A percentile compares a stretch with the other conserved stretches of the same genome.
phyloP scores from a whole-genome alignment of 192 early-diverging fungal genomes.

The Linnemannia exigua region DNA sequence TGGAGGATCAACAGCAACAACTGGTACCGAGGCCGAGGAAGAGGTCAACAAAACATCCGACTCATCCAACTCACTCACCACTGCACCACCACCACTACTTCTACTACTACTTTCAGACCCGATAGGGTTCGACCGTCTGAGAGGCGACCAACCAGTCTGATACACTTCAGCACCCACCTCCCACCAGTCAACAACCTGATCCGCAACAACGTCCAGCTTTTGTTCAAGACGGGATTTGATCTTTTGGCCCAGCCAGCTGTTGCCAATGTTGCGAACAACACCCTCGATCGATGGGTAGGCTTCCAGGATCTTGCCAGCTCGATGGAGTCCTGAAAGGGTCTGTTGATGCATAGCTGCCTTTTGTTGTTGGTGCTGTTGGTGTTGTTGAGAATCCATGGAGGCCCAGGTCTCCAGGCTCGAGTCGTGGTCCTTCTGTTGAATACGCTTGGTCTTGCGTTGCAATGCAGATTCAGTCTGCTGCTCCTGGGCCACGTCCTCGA shows the following conservation, averaged over 20 bases:
- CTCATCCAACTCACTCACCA: background rate
- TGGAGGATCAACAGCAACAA: background rate
- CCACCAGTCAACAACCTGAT: constrained; percentile 52
- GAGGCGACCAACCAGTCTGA: background rate
- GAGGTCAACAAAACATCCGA: background rate
- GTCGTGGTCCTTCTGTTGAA: background rate
- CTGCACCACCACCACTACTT: background rate
- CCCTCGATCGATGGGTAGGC: constrained; percentile 35
- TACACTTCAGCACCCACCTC: background rate
- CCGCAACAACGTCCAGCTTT: constrained; percentile 33
- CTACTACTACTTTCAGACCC: background rate
- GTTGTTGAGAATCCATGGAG: background rate
- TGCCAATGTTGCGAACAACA: constrained; percentile 20
- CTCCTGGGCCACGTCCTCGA: background rate
- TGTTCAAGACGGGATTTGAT: constrained; percentile 33
- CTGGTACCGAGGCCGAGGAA: background rate
- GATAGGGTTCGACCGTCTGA: background rate
- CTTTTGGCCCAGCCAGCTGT: constrained; percentile 43
- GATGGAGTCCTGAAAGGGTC: constrained; percentile 27
- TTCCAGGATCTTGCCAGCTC: constrained; percentile 26
- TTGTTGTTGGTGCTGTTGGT: background rate
- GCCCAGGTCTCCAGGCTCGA: background rate
- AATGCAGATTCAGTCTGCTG: background rate
- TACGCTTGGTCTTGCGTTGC: background rate
- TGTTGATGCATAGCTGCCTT: constrained; percentile 6